Evolutionary conservation across 73 alveolate species (phyloP).

Genomic region (Blepharisma japonicum): DNA sequence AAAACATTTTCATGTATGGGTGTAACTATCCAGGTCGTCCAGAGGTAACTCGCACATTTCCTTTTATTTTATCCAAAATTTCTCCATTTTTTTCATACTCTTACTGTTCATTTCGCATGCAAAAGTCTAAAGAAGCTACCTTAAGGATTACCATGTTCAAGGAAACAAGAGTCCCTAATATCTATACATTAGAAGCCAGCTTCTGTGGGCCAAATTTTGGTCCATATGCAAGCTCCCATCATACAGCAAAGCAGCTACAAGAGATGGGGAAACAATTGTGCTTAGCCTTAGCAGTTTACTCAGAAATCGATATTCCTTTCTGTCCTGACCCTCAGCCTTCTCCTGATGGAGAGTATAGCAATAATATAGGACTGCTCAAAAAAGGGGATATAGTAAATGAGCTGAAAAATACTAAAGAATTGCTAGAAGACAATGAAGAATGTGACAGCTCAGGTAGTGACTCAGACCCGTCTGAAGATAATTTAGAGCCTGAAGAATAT

Average conservation of each 20-base stretch:
- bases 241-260: background rate
- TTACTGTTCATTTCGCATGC: slow-evolving; percentile 85
- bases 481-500: slow-evolving; percentile 16
- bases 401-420: slow-evolving; percentile 22
- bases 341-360: slow-evolving; percentile 7
- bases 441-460: slow-evolving; percentile 12
- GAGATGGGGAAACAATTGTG: slow-evolving; percentile 34
- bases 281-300: background rate
- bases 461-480: slow-evolving; percentile 28
- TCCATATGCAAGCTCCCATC: slow-evolving; percentile 1
- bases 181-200: slow-evolving; percentile 90
- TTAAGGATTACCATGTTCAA: slow-evolving; percentile 84
- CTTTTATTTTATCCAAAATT: slow-evolving; percentile 76
- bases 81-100: slow-evolving; percentile 81
- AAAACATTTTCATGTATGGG: slow-evolving; percentile 31
- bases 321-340: slow-evolving; percentile 23
- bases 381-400: slow-evolving; percentile 7
- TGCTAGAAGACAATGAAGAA: slow-evolving; percentile 1
- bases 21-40: slow-evolving; percentile 62
- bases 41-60: slow-evolving; percentile 78
- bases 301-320: background rate
- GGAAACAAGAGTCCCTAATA: slow-evolving; percentile 78
- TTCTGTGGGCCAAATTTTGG: slow-evolving; percentile 79
- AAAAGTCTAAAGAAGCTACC: slow-evolving; percentile 91
- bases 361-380: background rate